Evolutionary conservation across 192 early-diverging fungal genomes (phyloP).

Genomic region (Coemansia sp.): DNA sequence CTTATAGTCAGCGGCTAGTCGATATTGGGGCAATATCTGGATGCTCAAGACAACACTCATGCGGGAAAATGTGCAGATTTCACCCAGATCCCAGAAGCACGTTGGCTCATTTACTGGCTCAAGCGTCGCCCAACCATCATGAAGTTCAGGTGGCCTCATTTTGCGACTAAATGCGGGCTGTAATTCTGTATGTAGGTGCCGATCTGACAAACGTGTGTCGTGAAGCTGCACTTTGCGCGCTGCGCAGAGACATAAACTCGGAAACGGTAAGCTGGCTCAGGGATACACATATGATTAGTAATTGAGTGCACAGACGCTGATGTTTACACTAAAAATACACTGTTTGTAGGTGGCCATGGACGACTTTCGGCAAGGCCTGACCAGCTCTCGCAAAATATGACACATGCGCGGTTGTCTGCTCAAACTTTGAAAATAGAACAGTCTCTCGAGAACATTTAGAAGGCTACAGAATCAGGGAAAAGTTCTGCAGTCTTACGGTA

Average conservation of each 20-base stretch:
- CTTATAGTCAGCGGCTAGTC: neutral
- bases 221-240: conserved; percentile 71
- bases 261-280: conserved; percentile 47
- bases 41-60: neutral
- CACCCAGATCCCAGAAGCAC: neutral
- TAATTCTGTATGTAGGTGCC: conserved; percentile 58
- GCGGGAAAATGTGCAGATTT: neutral
- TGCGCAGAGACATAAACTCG: conserved; percentile 62
- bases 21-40: neutral
- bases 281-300: conserved; percentile 6
- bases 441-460: conserved; percentile 3
- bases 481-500: neutral
- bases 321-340: conserved; percentile 5
- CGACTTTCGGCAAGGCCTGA: conserved; percentile 22
- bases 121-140: no score
- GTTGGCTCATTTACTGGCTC: conserved; percentile 1
- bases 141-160: no score
- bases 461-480: neutral
- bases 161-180: no score
- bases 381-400: conserved; percentile 5
- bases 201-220: conserved; percentile 81
- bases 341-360: conserved; percentile 27
- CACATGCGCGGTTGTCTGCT: neutral
- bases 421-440: conserved; percentile 5
- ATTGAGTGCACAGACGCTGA: neutral